Percentiles rank a stretch among this genome's conserved stretches.
Conservation (phyloP, 257 asterid genomes). For the Gynochthodes officinalis region DNA sequence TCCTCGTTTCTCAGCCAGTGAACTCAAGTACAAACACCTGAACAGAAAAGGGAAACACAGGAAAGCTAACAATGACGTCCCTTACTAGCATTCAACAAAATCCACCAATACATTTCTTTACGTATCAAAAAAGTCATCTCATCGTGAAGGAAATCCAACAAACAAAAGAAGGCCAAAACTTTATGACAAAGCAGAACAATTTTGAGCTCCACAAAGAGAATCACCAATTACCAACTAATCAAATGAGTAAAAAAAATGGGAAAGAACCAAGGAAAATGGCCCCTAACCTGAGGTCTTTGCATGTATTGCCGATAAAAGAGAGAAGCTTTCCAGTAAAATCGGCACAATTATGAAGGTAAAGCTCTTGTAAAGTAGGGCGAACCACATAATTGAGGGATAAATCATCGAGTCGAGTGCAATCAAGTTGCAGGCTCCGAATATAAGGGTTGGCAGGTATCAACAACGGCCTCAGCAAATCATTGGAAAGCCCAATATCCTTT, state of each 20-base stretch:
- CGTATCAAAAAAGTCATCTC: not conserved
- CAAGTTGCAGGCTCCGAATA: constrained; percentile 68
- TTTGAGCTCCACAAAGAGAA: not conserved
- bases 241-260: not conserved
- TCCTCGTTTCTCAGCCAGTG: constrained; percentile 85
- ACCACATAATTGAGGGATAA: constrained; percentile 52
- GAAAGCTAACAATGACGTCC: constrained; percentile 26
- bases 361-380: constrained; percentile 67
- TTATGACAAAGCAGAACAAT: not conserved
- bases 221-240: not conserved
- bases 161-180: not conserved
- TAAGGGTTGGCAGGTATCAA: constrained; percentile 55
- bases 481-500: constrained; percentile 73
- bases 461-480: constrained; percentile 59
- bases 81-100: constrained; percentile 17
- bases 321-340: constrained; percentile 77
- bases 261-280: not conserved
- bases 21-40: constrained; percentile 90
- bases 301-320: constrained; percentile 59
- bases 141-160: not conserved
- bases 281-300: constrained; percentile 77
- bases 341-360: constrained; percentile 65
- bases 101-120: constrained; percentile 7
- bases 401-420: constrained; percentile 86
- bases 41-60: constrained; percentile 24